A percentile compares a stretch with the other conserved stretches of the same genome.
These are phyloP conservation scores for Hortiboletus flavorubellus DNA, from an alignment of 768 basidiomycete genomes.

Conservation along the genomic window DNA sequence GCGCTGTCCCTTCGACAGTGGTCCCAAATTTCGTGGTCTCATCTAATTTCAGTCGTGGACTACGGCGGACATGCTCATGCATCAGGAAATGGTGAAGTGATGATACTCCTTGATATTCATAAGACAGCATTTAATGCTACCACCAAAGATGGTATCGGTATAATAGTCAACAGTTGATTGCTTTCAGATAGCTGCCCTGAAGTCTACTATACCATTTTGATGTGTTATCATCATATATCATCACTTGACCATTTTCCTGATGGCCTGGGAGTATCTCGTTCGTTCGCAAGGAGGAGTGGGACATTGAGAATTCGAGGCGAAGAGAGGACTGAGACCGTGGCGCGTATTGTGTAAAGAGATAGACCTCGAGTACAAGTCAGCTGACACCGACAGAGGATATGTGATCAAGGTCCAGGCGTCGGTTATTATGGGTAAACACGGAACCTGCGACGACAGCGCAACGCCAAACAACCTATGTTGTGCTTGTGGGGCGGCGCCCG, in stretches of 20 bases:
- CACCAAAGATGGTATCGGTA: too few species aligned
- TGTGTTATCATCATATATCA: too few species aligned
- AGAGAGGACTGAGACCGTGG: constrained; percentile 75
- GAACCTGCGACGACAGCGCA: not conserved
- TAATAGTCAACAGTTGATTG: too few species aligned
- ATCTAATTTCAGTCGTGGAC: constrained; percentile 88
- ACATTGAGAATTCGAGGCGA: constrained; percentile 87
- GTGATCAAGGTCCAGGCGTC: not conserved
- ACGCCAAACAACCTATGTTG: not conserved
- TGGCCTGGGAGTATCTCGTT: constrained; percentile 71
- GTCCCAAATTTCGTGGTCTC: constrained; percentile 86
- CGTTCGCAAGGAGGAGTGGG: constrained; percentile 92
- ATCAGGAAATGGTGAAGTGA: too few species aligned
- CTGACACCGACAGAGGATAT: not conserved
- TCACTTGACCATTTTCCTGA: too few species aligned
- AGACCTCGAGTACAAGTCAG: not conserved
- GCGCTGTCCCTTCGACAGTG: constrained; percentile 70
- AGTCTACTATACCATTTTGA: too few species aligned
- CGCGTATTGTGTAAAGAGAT: not conserved
- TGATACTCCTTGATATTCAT: too few species aligned
- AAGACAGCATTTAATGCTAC: too few species aligned
- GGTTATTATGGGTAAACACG: not conserved
- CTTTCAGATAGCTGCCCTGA: too few species aligned
- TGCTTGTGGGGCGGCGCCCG: not conserved
- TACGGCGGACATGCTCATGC: constrained; percentile 67